These are phyloP conservation scores for Malus orientalis DNA, from an alignment of 306 rosid genomes.

Conservation along the genomic window DNA sequence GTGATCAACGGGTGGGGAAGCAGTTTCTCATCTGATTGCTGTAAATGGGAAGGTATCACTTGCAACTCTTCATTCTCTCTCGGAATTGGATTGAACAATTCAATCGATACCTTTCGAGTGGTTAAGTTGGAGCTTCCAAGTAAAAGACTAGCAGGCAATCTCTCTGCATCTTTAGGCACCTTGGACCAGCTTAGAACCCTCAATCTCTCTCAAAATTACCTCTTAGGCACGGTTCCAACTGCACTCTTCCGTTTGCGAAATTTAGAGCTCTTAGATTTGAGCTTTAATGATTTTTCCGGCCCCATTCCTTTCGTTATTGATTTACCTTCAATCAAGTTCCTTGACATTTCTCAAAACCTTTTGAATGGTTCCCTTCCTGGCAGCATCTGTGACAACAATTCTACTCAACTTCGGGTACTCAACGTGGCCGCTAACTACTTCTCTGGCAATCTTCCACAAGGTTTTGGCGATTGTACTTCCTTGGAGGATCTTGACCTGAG, in stretches of 20 bases:
- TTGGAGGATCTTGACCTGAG: constrained; percentile 19
- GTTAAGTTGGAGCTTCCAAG: constrained; percentile 21
- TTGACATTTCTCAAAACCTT: constrained; percentile 27
- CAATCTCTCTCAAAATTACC: constrained; percentile 31
- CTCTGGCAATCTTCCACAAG: constrained; percentile 19
- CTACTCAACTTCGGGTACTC: constrained; percentile 17
- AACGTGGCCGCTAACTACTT: constrained; percentile 25
- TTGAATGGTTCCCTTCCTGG: constrained; percentile 28
- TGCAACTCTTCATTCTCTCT: constrained; percentile 18
- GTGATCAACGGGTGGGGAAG: constrained; percentile 7
- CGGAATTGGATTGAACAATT: background rate
- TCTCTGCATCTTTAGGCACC: constrained; percentile 22
- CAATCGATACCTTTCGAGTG: constrained; percentile 8
- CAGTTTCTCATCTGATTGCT: constrained; percentile 23
- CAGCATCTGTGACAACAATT: constrained; percentile 1
- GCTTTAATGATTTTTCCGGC: constrained; percentile 22
- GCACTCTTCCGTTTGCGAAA: constrained; percentile 18
- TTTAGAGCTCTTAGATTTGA: constrained; percentile 27
- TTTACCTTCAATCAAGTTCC: constrained; percentile 19
- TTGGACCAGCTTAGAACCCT: constrained; percentile 33
- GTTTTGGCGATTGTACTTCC: constrained; percentile 23
- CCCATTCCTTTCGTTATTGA: constrained; percentile 1
- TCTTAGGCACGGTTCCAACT: constrained; percentile 16
- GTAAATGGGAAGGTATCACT: constrained; percentile 31
- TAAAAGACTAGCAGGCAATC: constrained; percentile 10